Percentiles rank a stretch among this genome's conserved stretches.
Conservation (phyloP, 495 filamentous ascomycete genomes). For the Ramalina intermedia region DNA sequence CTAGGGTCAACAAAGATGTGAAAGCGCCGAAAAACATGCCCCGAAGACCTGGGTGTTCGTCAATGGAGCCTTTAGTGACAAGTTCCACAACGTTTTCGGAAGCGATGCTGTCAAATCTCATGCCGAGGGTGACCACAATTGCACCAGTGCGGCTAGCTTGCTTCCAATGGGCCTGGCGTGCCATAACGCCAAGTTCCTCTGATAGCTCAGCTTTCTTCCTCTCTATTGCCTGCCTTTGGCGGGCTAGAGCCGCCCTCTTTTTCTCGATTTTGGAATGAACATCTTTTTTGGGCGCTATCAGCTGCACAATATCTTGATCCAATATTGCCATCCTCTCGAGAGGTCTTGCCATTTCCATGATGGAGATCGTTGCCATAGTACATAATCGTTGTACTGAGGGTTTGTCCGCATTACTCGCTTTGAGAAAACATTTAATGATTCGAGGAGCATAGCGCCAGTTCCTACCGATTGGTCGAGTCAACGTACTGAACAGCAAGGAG, state of each 20-base stretch:
- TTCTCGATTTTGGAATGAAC: conserved; percentile 47
- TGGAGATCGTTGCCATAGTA: conserved; percentile 60
- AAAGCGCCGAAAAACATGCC: conserved; percentile 68
- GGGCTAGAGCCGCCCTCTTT: conserved; percentile 53
- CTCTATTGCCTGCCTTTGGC: conserved; percentile 62
- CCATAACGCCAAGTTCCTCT: conserved; percentile 62
- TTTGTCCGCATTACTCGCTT: conserved; percentile 79
- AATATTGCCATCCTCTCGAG: conserved; percentile 76
- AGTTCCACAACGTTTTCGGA: conserved; percentile 69
- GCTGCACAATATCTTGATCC: conserved; percentile 55
- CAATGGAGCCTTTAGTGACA: conserved; percentile 70
- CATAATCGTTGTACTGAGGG: conserved; percentile 86
- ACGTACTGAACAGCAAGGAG: conserved; percentile 71
- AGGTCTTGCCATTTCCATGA: conserved; percentile 81
- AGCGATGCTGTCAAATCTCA: conserved; percentile 79
- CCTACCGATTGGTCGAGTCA: conserved; percentile 72
- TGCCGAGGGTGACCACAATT: conserved; percentile 73
- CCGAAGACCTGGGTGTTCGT: conserved; percentile 76
- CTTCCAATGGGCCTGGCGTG: conserved; percentile 83
- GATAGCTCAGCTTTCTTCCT: conserved; percentile 68
- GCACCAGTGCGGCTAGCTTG: conserved; percentile 77
- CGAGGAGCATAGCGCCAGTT: conserved; percentile 89
- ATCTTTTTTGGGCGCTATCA: conserved; percentile 58
- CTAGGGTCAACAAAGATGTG: conserved; percentile 61
- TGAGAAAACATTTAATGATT: conserved; percentile 76